Evolutionary conservation across 2,329 filamentous ascomycete genomes (phyloP).

Genomic region (Xylaria sp.): DNA sequence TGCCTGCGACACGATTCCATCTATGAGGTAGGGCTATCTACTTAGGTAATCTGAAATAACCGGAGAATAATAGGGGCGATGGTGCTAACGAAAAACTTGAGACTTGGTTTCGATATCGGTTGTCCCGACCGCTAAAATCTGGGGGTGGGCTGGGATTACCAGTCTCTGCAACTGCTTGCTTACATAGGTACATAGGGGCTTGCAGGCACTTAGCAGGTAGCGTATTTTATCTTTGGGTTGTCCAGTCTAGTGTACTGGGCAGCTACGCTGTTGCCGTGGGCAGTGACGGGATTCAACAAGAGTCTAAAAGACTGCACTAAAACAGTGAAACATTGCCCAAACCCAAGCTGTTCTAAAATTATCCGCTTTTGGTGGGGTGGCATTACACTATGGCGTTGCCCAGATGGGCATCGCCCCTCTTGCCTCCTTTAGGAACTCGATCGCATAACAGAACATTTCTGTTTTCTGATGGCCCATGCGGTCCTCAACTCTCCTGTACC

Average conservation of each 20-base stretch:
- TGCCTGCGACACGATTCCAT: no score
- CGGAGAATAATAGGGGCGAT: no score
- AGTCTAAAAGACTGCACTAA: no score
- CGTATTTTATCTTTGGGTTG: not conserved
- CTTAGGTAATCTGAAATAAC: no score
- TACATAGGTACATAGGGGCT: no score
- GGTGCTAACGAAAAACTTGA: not conserved
- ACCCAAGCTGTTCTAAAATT: slow-evolving; percentile 21
- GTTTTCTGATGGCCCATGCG: not conserved
- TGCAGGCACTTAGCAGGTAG: not conserved
- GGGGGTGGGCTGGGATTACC: slow-evolving; percentile 6
- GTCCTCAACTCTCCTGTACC: not conserved
- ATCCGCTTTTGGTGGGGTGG: slow-evolving; percentile 8
- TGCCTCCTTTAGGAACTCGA: slow-evolving; percentile 2
- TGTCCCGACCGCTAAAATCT: slow-evolving; percentile 16
- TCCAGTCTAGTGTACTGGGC: not conserved
- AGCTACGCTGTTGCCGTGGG: no score
- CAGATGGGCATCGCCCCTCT: slow-evolving; percentile 14
- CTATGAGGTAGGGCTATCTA: no score
- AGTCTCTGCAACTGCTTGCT: no score
- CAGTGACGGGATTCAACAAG: not conserved
- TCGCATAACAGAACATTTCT: not conserved
- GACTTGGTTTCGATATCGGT: slow-evolving; percentile 12
- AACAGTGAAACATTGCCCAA: slow-evolving; percentile 14
- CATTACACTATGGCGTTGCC: not conserved